Percentiles rank a stretch among this genome's conserved stretches.
Evolutionary conservation across 768 basidiomycete genomes (phyloP).

Genomic region (Coprinellus micaceus): DNA sequence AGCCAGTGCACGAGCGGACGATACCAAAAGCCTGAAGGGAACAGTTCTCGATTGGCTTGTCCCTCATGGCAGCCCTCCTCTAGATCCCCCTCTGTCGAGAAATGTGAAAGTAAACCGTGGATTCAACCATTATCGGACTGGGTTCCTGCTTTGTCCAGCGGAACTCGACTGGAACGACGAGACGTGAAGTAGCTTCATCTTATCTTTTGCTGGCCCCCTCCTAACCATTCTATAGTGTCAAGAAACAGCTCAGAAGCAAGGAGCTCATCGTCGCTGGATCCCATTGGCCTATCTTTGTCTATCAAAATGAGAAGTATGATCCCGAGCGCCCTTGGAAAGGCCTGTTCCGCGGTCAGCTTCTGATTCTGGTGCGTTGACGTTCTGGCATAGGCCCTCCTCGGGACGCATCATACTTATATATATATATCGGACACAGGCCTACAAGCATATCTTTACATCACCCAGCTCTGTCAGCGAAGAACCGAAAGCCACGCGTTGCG

Average conservation of each 20-base stretch:
- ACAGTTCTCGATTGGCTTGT: conserved; percentile 1
- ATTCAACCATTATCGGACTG: conserved; percentile 18
- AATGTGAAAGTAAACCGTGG: conserved; percentile 15
- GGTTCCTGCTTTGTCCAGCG: conserved; percentile 19
- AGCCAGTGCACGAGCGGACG: conserved; percentile 8
- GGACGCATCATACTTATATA: background rate
- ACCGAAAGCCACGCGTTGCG: conserved; percentile 13
- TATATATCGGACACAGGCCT: conserved; percentile 2
- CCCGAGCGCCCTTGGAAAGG: conserved; percentile 17
- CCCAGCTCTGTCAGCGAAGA: conserved; percentile 6
- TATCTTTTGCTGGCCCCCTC: background rate
- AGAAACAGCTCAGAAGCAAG: background rate
- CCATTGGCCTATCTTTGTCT: conserved; percentile 17
- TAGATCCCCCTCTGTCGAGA: conserved; percentile 10
- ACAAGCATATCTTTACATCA: conserved; percentile 13
- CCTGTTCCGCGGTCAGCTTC: conserved; percentile 1
- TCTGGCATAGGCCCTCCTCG: background rate
- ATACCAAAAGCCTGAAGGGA: conserved; percentile 3
- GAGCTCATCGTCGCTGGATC: conserved; percentile 11
- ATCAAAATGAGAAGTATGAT: conserved; percentile 15
- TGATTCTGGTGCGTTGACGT: conserved; percentile 1
- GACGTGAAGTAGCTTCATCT: conserved; percentile 10
- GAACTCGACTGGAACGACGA: conserved; percentile 18
- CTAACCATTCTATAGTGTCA: conserved; percentile 1
- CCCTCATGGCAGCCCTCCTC: background rate